Evolutionary conservation across 805 yeast species (phyloP).

Genomic region (Candida ponderosae): DNA sequence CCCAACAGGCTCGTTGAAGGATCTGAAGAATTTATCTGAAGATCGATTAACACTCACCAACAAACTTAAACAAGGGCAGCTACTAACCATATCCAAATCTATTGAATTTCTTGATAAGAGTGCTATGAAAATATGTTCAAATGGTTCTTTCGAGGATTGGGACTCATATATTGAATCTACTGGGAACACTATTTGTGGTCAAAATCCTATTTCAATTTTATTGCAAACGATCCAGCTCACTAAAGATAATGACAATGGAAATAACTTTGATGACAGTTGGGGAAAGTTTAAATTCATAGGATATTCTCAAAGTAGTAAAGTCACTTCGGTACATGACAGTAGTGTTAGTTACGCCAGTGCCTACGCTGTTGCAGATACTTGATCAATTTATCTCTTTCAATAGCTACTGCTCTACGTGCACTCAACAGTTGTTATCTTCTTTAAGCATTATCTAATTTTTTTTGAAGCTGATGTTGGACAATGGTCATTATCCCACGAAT

Average conservation of each 20-base stretch:
- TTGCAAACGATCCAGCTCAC: constrained; percentile 42
- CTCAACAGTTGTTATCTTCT: no score
- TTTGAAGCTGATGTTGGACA: no score
- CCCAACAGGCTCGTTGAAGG: constrained; percentile 7
- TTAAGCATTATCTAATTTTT: no score
- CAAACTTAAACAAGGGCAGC: background rate
- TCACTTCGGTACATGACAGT: constrained; percentile 41
- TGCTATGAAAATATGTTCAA: constrained; percentile 60
- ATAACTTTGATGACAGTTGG: constrained; percentile 9
- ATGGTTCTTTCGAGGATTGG: constrained; percentile 56
- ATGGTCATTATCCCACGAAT: no score
- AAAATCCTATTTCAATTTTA: constrained; percentile 67
- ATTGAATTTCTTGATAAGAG: constrained; percentile 65
- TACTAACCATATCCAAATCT: constrained; percentile 48
- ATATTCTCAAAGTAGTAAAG: constrained; percentile 70
- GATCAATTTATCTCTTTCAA: no score
- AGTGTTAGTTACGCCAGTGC: constrained; percentile 94
- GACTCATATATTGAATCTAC: constrained; percentile 57
- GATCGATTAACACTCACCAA: background rate
- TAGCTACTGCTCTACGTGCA: no score
- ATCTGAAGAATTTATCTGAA: constrained; percentile 8
- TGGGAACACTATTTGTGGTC: constrained; percentile 91
- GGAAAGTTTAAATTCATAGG: constrained; percentile 60
- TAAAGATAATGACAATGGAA: constrained; percentile 6
- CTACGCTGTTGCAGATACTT: constrained; percentile 31